These are phyloP conservation scores for Periconia digitata DNA, from an alignment of 2,329 filamentous ascomycete species.

Conservation along the genomic window DNA sequence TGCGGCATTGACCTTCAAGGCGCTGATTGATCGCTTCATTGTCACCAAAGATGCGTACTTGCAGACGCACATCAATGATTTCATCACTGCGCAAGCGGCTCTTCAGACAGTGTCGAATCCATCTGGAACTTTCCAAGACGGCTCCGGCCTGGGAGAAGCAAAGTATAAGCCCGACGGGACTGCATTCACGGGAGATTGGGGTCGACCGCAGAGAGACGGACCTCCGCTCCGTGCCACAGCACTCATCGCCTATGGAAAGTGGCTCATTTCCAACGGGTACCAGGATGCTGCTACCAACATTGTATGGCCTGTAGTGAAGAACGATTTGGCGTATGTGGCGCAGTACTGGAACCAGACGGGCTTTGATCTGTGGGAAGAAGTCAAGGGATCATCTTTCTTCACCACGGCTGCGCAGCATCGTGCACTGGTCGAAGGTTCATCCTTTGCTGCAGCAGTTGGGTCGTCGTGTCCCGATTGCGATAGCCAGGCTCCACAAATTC, in stretches of 20 bases:
- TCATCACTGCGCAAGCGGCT: slow-evolving; percentile 66
- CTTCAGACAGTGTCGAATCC: slow-evolving; percentile 70
- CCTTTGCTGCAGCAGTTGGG: slow-evolving; percentile 65
- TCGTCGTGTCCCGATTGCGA: slow-evolving; percentile 63
- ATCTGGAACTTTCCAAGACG: slow-evolving; percentile 58
- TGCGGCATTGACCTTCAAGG: slow-evolving; percentile 69
- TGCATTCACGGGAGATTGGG: slow-evolving; percentile 70
- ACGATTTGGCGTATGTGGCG: slow-evolving; percentile 74
- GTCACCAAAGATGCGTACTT: slow-evolving; percentile 58
- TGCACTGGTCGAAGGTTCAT: slow-evolving; percentile 63
- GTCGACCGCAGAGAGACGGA: slow-evolving; percentile 77
- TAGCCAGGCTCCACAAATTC: slow-evolving; percentile 66
- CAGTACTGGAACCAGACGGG: slow-evolving; percentile 65
- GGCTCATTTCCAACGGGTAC: slow-evolving; percentile 66
- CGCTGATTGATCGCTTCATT: slow-evolving; percentile 67
- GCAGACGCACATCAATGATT: slow-evolving; percentile 66
- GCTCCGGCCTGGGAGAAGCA: slow-evolving; percentile 65
- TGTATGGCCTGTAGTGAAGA: slow-evolving; percentile 73
- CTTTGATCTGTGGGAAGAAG: slow-evolving; percentile 85
- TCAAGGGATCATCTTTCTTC: slow-evolving; percentile 77
- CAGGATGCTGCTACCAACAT: slow-evolving; percentile 45
- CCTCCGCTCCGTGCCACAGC: slow-evolving; percentile 75
- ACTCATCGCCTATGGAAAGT: slow-evolving; percentile 71
- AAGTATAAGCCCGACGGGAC: slow-evolving; percentile 69
- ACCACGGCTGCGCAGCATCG: slow-evolving; percentile 71